phyloP scores from a whole-genome alignment of 1,139 yeast genomes.

The Taphrina deformans region DNA sequence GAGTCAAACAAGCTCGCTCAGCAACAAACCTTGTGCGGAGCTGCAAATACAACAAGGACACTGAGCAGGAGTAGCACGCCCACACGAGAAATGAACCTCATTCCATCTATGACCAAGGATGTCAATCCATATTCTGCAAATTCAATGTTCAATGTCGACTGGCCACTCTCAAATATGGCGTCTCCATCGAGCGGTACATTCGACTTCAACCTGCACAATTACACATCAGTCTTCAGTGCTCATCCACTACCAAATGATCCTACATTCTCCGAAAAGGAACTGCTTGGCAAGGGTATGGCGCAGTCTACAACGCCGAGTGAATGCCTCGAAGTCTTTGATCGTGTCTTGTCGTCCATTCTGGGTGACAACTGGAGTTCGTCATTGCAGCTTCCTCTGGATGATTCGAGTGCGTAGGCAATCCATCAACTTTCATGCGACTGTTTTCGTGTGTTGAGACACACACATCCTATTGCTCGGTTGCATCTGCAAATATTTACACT shows the following conservation, averaged over 20 bases:
- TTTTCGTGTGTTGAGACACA: background rate
- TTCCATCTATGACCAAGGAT: conserved; percentile 13
- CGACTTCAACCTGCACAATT: conserved; percentile 25
- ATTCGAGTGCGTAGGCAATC: background rate
- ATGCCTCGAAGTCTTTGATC: conserved; percentile 5
- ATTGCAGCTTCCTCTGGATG: background rate
- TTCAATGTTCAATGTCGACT: conserved; percentile 9
- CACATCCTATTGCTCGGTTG: background rate
- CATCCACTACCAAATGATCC: background rate
- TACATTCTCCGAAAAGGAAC: conserved; percentile 9
- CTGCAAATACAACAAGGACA: background rate
- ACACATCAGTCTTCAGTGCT: conserved; percentile 17
- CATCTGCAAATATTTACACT: background rate
- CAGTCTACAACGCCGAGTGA: conserved; percentile 1
- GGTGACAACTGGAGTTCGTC: conserved; percentile 6
- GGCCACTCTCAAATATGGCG: conserved; percentile 26
- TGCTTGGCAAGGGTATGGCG: background rate
- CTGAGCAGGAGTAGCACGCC: conserved; percentile 17
- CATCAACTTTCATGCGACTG: background rate
- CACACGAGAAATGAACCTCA: conserved; percentile 1
- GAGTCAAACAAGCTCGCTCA: conserved; percentile 10
- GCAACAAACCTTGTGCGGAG: background rate
- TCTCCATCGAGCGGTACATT: conserved; percentile 22
- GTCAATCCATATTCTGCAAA: conserved; percentile 28
- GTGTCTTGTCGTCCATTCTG: conserved; percentile 8